Evolutionary conservation across 2,329 filamentous ascomycete genomes (phyloP), one percentile per base, ranked within the genome.

Genomic region (Paramyrothecium roridum): DNA sequence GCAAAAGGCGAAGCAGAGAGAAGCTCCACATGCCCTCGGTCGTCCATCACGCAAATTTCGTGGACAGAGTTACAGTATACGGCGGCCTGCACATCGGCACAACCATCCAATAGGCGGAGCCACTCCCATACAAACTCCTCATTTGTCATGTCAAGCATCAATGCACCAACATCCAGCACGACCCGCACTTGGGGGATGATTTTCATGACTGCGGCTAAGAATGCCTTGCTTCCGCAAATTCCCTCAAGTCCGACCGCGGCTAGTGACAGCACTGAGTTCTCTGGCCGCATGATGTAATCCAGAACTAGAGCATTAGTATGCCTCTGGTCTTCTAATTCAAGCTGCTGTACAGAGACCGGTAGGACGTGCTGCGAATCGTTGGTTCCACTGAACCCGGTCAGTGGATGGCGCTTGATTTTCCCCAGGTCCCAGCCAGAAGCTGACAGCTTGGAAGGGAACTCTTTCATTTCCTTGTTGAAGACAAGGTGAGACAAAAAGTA

Each of bases 151-250:
- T 91, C 87, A 0, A 91, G 64, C 6, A 91, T 81, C 50, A 86
- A 83, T 0, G 88, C 88, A 0, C 89, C 88, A 0, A 88, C 87
- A 60, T 92, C 88, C 0, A 91, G 74, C 1, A 91, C 79, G 0
- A 91, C 86, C 3, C 78, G 76, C 0, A 81, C 71, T 0, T 69
- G 62, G 0, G 73, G 75, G 0, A 72, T 22, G 34, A 80, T 65
- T 0, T 46, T 46, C 0, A 72, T 64, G 0, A 87, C 48, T 1
- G 40, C 63, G 0, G 69, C 26, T 0, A 91, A 61, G 0, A 88
- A 61, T 2, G 62, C 57, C 12, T 74, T 63, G 0, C 75, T 74
- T 3, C 17, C 17, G 13, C 52, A 51, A 16, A 40, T 13, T 0
- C 55, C 52, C 1, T 19, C 21, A 11, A 48, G 49, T 2, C 53